phyloP scores from a whole-genome alignment of 257 asterid species.

The Verbascum thapsus region DNA sequence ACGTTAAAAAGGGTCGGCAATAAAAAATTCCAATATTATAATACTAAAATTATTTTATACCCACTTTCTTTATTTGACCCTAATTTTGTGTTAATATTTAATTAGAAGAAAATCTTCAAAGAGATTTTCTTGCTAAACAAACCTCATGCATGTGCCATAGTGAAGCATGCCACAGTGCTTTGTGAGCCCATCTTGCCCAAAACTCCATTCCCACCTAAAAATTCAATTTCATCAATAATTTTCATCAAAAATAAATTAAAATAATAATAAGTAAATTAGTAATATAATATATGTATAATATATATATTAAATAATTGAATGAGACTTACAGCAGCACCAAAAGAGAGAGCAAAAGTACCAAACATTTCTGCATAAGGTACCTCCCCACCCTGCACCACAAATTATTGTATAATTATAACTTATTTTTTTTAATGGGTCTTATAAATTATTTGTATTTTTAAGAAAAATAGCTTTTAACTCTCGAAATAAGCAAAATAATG shows the following conservation, averaged over 20 bases:
- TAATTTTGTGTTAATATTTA: background rate
- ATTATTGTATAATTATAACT: no score
- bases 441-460: no score
- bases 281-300: no score
- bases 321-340: slow-evolving; percentile 98
- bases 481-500: no score
- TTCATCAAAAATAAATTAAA: background rate
- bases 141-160: slow-evolving; percentile 99
- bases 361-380: slow-evolving; percentile 88
- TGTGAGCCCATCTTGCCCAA: slow-evolving; percentile 99
- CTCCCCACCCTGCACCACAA: slow-evolving; percentile 68
- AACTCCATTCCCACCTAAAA: slow-evolving; percentile 95
- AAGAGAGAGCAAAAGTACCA: slow-evolving; percentile 91
- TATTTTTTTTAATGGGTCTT: no score
- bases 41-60: no score
- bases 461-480: no score
- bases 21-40: no score
- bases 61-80: no score
- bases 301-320: background rate
- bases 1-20: no score
- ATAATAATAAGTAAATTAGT: no score
- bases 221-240: slow-evolving; percentile 9
- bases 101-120: background rate
- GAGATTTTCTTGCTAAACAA: background rate
- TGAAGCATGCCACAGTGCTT: slow-evolving; percentile 96